Evolutionary conservation across 257 asterid genomes (phyloP).

Genomic region (Hygrophila difformis): DNA sequence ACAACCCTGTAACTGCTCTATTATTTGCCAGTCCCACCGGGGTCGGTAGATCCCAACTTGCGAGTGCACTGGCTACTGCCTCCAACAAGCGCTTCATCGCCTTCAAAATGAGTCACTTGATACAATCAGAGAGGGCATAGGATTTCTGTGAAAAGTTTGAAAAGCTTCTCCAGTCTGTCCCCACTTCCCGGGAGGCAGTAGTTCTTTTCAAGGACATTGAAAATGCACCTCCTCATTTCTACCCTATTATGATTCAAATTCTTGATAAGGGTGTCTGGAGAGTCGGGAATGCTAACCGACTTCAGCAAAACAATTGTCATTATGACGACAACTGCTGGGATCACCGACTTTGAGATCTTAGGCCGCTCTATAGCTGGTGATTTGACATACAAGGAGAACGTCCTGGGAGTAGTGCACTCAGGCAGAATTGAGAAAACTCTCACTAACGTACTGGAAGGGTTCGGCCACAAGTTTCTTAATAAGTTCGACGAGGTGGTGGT

Average conservation of each 20-base stretch:
- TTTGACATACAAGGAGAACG: constrained; percentile 46
- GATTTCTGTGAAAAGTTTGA: too few relatives aligned
- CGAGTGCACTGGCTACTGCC: too few relatives aligned
- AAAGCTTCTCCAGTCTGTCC: too few relatives aligned
- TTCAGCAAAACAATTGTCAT: constrained; percentile 49
- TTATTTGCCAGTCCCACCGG: too few relatives aligned
- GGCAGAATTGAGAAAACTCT: constrained; percentile 48
- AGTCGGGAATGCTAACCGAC: constrained; percentile 50
- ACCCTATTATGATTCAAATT: constrained; percentile 53
- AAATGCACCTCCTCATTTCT: constrained; percentile 50
- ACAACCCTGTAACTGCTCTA: too few relatives aligned
- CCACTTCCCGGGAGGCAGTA: too few relatives aligned
- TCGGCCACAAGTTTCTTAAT: constrained; percentile 74
- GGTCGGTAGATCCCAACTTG: too few relatives aligned
- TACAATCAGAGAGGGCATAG: too few relatives aligned
- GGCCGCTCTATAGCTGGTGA: constrained; percentile 49
- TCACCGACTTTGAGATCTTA: constrained; percentile 38
- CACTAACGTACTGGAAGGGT: constrained; percentile 55
- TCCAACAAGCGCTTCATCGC: too few relatives aligned
- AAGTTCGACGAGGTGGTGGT: constrained; percentile 72
- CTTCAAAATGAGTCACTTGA: too few relatives aligned
- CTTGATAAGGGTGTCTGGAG: constrained; percentile 56
- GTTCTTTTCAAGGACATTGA: constrained; percentile 63
- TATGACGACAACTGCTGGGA: constrained; percentile 59
- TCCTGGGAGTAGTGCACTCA: constrained; percentile 52